Evolutionary conservation across 2,329 filamentous ascomycete species (phyloP).

Genomic region (Drechslerella dactyloides): DNA sequence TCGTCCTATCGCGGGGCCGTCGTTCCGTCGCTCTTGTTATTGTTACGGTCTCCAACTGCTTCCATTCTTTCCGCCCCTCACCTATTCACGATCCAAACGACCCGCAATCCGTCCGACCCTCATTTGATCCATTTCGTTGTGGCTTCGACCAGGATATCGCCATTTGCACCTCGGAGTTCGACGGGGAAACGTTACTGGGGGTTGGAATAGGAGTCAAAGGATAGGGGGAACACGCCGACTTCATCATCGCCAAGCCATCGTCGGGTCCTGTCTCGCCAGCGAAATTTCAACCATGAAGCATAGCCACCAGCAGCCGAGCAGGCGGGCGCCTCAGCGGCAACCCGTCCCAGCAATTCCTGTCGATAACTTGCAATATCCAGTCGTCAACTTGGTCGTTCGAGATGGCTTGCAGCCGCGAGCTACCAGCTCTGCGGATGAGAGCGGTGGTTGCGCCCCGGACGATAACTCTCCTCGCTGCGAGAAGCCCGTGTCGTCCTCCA

Average conservation of each 20-base stretch:
- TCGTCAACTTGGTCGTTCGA: constrained; percentile 20
- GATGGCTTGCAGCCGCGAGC: constrained; percentile 28
- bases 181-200: not conserved
- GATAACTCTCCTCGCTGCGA: constrained; percentile 62
- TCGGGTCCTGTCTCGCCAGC: not conserved
- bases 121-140: not conserved
- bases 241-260: not conserved
- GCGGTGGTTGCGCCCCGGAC: constrained; percentile 58
- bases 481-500: constrained; percentile 65
- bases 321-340: constrained; percentile 34
- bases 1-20: constrained; percentile 55
- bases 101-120: not conserved
- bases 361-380: constrained; percentile 18
- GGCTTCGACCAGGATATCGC: not conserved
- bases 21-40: not conserved
- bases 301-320: constrained; percentile 52
- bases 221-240: not conserved
- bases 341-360: constrained; percentile 33
- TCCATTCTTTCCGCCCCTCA: constrained; percentile 29
- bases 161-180: not conserved
- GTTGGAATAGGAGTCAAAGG: not conserved
- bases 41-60: constrained; percentile 27
- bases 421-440: constrained; percentile 40
- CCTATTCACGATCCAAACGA: constrained; percentile 8
- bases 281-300: constrained; percentile 36